phyloP scores from a whole-genome alignment of 805 yeast genomes.

The Saccharomyces jurei region DNA sequence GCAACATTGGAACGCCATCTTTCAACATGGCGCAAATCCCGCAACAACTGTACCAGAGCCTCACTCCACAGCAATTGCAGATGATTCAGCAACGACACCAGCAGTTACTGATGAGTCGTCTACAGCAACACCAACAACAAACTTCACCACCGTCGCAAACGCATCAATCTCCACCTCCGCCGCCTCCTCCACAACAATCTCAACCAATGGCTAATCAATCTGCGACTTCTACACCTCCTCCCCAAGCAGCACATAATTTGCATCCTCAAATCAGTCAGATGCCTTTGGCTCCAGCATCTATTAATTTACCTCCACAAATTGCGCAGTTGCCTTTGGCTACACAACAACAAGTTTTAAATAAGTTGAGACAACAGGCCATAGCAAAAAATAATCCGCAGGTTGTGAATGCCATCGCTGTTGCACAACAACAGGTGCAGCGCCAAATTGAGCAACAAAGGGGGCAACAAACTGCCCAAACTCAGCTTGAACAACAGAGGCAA shows the following conservation, averaged over 20 bases:
- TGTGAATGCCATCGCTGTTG: constrained; percentile 23
- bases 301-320: constrained; percentile 29
- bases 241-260: constrained; percentile 16
- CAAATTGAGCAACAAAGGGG: constrained; percentile 17
- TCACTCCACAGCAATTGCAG: constrained; percentile 27
- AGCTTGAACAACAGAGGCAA: constrained; percentile 5
- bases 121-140: constrained; percentile 19
- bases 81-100: constrained; percentile 31
- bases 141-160: constrained; percentile 8
- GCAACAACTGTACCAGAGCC: constrained; percentile 24
- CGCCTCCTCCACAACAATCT: constrained; percentile 4
- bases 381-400: constrained; percentile 27
- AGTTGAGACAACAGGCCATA: constrained; percentile 29
- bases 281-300: constrained; percentile 18
- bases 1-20: constrained; percentile 30
- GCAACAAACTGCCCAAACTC: constrained; percentile 5
- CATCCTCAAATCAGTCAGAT: constrained; percentile 31
- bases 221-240: constrained; percentile 1
- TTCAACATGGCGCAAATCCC: constrained; percentile 30
- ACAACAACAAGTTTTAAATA: constrained; percentile 26
- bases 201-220: constrained; percentile 1
- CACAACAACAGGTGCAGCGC: constrained; percentile 26
- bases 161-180: constrained; percentile 4
- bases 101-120: constrained; percentile 23
- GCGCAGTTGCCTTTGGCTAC: constrained; percentile 28